These are phyloP conservation scores for Fusarium irregulare DNA, from an alignment of 2,329 filamentous ascomycete species.

Conservation along the genomic window DNA sequence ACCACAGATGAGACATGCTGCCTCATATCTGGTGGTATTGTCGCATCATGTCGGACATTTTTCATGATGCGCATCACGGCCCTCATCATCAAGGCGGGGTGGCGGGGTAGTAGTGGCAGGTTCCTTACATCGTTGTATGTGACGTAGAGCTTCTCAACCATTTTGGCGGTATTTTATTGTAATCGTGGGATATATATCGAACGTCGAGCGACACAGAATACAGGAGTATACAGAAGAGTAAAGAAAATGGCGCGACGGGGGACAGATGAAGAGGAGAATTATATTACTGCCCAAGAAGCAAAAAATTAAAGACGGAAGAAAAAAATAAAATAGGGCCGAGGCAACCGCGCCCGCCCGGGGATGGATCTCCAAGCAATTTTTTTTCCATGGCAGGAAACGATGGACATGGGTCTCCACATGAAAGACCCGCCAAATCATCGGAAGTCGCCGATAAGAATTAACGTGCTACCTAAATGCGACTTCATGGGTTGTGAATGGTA, in stretches of 20 bases:
- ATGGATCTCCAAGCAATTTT: constrained; percentile 43
- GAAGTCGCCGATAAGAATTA: neutral
- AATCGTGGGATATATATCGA: constrained; percentile 16
- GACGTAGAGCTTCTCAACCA: constrained; percentile 88
- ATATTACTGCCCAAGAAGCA: constrained; percentile 33
- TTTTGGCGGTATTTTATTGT: constrained; percentile 57
- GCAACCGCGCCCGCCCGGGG: constrained; percentile 20
- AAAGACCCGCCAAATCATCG: neutral
- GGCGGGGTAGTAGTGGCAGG: constrained; percentile 42
- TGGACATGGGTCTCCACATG: neutral
- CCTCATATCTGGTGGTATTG: neutral
- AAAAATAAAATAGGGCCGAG: constrained; percentile 29
- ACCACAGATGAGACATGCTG: neutral
- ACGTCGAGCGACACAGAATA: constrained; percentile 12
- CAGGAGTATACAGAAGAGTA: neutral
- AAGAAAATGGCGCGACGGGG: constrained; percentile 23
- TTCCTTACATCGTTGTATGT: constrained; percentile 87
- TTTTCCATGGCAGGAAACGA: constrained; percentile 21
- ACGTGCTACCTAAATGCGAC: neutral
- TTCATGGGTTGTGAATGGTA: neutral
- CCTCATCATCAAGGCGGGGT: constrained; percentile 43
- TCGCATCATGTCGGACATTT: constrained; percentile 19
- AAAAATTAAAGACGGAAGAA: constrained; percentile 23
- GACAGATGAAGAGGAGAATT: constrained; percentile 15
- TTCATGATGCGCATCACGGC: constrained; percentile 33